A percentile compares a stretch with the other conserved stretches of the same genome.
These are phyloP conservation scores for Hirsutella rhossiliensis DNA, from an alignment of 2,329 filamentous ascomycete species.

Conservation along the genomic window DNA sequence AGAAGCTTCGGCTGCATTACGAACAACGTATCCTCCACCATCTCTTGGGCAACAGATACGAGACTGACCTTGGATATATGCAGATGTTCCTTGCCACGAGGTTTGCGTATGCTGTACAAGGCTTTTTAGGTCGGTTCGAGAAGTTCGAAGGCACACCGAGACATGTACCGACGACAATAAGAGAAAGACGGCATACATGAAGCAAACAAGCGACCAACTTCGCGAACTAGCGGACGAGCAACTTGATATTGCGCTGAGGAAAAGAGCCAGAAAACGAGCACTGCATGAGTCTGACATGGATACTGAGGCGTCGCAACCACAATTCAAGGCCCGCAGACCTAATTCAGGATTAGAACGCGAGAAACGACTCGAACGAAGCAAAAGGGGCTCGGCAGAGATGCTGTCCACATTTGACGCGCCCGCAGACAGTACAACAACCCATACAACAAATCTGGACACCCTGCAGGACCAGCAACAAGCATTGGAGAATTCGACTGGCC, in stretches of 20 bases:
- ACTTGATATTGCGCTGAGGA: not conserved
- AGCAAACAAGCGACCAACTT: not conserved
- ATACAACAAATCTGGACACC: not conserved
- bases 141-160: not conserved
- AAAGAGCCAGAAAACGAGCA: not conserved
- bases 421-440: not conserved
- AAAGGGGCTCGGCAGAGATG: not conserved
- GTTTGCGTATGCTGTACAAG: not conserved
- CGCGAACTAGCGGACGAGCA: not conserved
- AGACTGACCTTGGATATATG: not conserved
- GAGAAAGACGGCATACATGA: not conserved
- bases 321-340: not conserved
- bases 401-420: not conserved
- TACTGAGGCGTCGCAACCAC: not conserved
- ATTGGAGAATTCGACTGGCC: not conserved
- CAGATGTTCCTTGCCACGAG: constrained; percentile 1
- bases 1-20: not conserved
- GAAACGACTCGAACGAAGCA: not conserved
- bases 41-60: not conserved
- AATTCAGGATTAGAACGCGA: not conserved
- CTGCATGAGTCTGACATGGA: not conserved
- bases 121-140: not conserved
- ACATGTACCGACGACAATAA: not conserved
- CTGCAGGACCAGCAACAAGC: not conserved
- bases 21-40: not conserved